Base-by-base conservation (phyloP, 2,329 filamentous ascomycete genomes). In the Scedosporium apiospermum region DNA sequence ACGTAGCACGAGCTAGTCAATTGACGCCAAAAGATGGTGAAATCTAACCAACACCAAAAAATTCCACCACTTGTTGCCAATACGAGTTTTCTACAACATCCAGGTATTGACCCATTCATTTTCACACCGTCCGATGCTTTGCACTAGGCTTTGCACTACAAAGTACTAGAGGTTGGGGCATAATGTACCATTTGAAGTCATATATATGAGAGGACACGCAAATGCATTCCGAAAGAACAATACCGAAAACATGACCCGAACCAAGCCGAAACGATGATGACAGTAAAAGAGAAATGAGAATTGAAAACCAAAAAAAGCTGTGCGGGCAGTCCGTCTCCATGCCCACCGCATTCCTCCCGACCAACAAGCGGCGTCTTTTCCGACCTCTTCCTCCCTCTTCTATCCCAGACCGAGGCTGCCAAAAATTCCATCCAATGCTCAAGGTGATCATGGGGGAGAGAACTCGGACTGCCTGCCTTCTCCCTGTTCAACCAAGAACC, bases 1-100 rank as follows among this genome's bases (percentile, higher is more conserved):
- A 62, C 62, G 63, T 59, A 58, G 26, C n/a, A 55, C 49, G 59
- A 57, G 64, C 64, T 61, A 61, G 63, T 61, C 59, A 64, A 65
- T 44, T 65, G 62, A 62, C 63, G 61, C 63, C n/a, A 18, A 18
- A 21, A 21, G 44, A 49, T 21, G 16, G 18, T 14, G 18, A n/a
- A 49, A 49, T 16, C n/a, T 49, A 10, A 18, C 44, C 44, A 49
- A 21, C 18, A n/a, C 34, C 9, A 12, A 38, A 38, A 12, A 38
- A 10, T 12, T 38, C 34, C 10, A 38, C 34, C 23, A 23, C n/a
- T 10, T 12, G 30, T 38, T 38, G 30, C 30, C 30, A 38, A 38
- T 38, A 38, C 34, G 34, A 38, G 34, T 38, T 38, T 38, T 38
- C 34, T 12, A 10, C 10, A 38, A 14, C 34, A 38, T 4, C 23